Conservation (phyloP, 345 rosid genomes). For the Ricinus communis region DNA sequence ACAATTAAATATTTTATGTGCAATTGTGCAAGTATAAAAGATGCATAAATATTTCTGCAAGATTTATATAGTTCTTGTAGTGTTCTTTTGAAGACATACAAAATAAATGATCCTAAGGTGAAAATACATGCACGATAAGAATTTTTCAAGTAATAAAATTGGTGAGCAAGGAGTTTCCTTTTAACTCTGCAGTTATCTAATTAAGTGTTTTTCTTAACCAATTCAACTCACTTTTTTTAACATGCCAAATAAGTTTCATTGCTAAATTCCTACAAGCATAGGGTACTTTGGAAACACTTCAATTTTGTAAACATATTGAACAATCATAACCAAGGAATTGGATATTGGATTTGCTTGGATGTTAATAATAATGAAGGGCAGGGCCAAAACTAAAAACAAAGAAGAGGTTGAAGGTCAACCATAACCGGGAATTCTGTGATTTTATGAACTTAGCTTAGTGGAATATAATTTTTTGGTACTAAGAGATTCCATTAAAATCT, state of each 20-base stretch:
- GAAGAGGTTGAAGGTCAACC: not conserved
- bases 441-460: not conserved
- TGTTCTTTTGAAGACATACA: not conserved
- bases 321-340: not conserved
- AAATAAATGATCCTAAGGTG: not conserved
- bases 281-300: not conserved
- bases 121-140: not conserved
- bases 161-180: not conserved
- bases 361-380: not conserved
- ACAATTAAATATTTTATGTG: not conserved
- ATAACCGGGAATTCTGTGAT: not conserved
- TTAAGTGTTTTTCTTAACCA: not conserved
- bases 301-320: not conserved
- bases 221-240: not conserved
- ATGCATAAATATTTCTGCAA: not conserved
- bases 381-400: not conserved
- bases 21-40: not conserved
- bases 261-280: not conserved
- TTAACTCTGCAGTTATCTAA: not conserved
- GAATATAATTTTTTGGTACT: not conserved
- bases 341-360: not conserved
- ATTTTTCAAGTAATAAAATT: not conserved
- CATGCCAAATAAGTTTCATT: not conserved
- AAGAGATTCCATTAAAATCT: not conserved
- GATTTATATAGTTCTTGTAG: not conserved